Evolutionary conservation across 1,284 basidiomycete species (phyloP).

Genomic region (Mrakiaceae sp.): DNA sequence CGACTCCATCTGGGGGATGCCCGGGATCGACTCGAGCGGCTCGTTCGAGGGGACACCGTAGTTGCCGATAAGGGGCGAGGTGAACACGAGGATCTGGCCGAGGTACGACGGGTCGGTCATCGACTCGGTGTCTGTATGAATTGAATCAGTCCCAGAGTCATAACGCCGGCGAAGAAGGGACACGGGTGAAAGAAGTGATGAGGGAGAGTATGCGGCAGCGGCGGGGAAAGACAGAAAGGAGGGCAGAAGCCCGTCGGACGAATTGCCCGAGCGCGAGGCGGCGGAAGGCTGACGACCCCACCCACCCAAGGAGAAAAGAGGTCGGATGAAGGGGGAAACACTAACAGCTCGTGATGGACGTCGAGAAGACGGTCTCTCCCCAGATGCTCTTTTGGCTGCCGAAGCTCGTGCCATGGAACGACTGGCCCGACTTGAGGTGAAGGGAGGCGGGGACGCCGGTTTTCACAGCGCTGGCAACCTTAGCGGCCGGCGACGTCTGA

Average conservation of each 20-base stretch:
- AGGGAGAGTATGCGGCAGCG: neutral
- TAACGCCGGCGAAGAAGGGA: no score
- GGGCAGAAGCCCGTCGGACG: neutral
- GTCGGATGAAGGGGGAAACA: slow-evolving; percentile 11
- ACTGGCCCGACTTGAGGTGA: slow-evolving; percentile 88
- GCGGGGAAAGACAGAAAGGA: neutral
- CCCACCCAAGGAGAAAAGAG: neutral
- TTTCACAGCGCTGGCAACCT: slow-evolving; percentile 45
- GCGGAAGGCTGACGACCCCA: no score
- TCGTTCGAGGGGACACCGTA: slow-evolving; percentile 90
- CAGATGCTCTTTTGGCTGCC: slow-evolving; percentile 78
- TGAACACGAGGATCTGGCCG: slow-evolving; percentile 96
- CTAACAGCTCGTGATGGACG: slow-evolving; percentile 92
- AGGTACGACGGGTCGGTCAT: slow-evolving; percentile 99
- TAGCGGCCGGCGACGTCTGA: slow-evolving; percentile 36
- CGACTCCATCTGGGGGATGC: slow-evolving; percentile 85
- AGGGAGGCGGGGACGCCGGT: slow-evolving; percentile 60
- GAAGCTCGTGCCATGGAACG: slow-evolving; percentile 79
- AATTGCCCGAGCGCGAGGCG: neutral
- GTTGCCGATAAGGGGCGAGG: slow-evolving; percentile 95
- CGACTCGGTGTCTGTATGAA: slow-evolving; percentile 75
- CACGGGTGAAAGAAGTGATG: neutral
- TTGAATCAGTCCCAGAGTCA: neutral
- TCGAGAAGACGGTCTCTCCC: slow-evolving; percentile 98
- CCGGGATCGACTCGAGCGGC: slow-evolving; percentile 63